phyloP scores from a whole-genome alignment of 805 yeast species.

The Myxozyma mucilagina region DNA sequence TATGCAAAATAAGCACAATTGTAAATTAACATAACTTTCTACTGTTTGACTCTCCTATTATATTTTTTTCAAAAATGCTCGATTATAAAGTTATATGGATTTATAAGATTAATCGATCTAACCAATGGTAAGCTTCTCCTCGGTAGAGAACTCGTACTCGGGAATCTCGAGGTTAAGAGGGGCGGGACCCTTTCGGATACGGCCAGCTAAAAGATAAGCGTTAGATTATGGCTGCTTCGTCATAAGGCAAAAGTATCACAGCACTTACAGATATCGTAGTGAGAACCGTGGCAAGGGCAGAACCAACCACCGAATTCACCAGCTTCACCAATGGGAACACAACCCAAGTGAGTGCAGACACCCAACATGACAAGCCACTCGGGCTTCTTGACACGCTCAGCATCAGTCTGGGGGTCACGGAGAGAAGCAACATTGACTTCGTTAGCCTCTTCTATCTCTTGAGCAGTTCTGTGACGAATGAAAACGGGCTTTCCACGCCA shows the following conservation, averaged over 20 bases:
- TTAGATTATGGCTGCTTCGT: neutral
- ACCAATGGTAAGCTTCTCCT: constrained; percentile 86
- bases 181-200: constrained; percentile 99
- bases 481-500: constrained; percentile 99
- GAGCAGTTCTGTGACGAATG: constrained; percentile 93
- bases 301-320: constrained; percentile 99
- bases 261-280: constrained; percentile 77
- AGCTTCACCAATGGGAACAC: constrained; percentile 99
- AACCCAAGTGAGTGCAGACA: constrained; percentile 99
- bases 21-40: neutral
- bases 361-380: constrained; percentile 99
- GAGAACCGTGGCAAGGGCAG: constrained; percentile 99
- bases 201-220: constrained; percentile 58
- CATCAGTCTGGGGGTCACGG: constrained; percentile 92
- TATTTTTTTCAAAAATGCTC: neutral
- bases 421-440: constrained; percentile 68
- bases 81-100: neutral
- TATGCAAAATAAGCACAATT: neutral
- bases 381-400: constrained; percentile 93
- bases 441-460: constrained; percentile 94
- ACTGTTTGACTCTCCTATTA: neutral
- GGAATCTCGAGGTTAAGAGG: constrained; percentile 98
- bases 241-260: too few relatives aligned
- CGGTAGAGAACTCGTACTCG: constrained; percentile 75
- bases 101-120: constrained; percentile 43